Evolutionary conservation across 1,139 yeast species (phyloP).

Genomic region (Ogataea hybrid): DNA sequence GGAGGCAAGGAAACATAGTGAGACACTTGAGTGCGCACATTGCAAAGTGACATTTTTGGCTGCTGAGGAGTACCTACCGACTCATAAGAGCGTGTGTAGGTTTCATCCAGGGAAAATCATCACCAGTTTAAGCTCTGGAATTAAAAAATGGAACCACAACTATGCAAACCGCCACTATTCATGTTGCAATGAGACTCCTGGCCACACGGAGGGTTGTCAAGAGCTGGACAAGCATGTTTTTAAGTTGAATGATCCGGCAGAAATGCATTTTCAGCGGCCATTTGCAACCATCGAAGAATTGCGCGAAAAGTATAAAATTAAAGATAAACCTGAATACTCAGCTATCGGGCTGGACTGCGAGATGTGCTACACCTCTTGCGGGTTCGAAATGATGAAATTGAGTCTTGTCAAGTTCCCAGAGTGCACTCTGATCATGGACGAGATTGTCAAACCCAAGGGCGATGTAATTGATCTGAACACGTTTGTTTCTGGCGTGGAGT

Average conservation of each 20-base stretch:
- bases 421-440: constrained; percentile 63
- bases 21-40: too few relatives aligned
- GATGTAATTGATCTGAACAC: constrained; percentile 78
- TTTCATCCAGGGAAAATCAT: too few relatives aligned
- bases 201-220: constrained; percentile 59
- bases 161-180: constrained; percentile 47
- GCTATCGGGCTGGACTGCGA: constrained; percentile 93
- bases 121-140: constrained; percentile 38
- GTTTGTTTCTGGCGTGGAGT: constrained; percentile 77
- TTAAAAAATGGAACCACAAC: constrained; percentile 32
- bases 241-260: constrained; percentile 51
- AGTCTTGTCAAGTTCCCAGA: constrained; percentile 80
- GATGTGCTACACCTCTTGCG: constrained; percentile 88
- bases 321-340: constrained; percentile 30
- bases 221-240: constrained; percentile 64
- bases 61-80: too few relatives aligned
- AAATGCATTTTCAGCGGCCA: constrained; percentile 56
- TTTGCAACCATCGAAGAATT: constrained; percentile 41
- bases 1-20: too few relatives aligned
- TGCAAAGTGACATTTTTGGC: too few relatives aligned
- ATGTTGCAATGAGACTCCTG: constrained; percentile 65
- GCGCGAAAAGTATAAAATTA: constrained; percentile 11
- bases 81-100: too few relatives aligned
- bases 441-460: constrained; percentile 74
- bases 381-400: constrained; percentile 81